Conservation (phyloP, 2,329 filamentous ascomycete species). For the Aspergillus neoniger region DNA sequence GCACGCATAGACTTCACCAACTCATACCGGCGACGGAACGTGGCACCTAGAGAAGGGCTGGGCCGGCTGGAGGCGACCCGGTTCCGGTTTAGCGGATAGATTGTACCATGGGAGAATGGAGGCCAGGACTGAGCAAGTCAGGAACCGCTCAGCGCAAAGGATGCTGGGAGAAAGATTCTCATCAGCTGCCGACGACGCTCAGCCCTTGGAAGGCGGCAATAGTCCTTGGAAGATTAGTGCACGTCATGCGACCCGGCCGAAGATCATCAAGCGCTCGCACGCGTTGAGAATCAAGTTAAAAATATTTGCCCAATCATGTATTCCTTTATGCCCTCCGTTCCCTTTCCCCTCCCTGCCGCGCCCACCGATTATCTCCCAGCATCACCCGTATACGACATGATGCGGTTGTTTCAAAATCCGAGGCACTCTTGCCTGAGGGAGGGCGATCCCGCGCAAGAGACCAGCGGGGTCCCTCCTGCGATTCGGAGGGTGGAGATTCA, state of each 20-base stretch:
- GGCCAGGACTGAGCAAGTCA: constrained; percentile 10
- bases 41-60: constrained; percentile 89
- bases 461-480: background rate
- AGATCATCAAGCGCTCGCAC: constrained; percentile 8
- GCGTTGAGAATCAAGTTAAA: constrained; percentile 10
- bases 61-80: constrained; percentile 82
- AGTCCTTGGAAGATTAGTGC: constrained; percentile 11
- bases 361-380: background rate
- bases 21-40: constrained; percentile 86
- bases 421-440: constrained; percentile 1
- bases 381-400: constrained; percentile 12
- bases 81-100: constrained; percentile 73
- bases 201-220: constrained; percentile 10
- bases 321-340: background rate
- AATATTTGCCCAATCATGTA: constrained; percentile 9
- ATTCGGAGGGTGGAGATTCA: background rate
- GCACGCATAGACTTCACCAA: constrained; percentile 79
- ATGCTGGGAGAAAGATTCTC: constrained; percentile 4
- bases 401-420: constrained; percentile 9
- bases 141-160: constrained; percentile 15
- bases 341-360: background rate
- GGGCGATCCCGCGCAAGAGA: constrained; percentile 6
- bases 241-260: constrained; percentile 13
- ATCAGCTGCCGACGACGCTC: constrained; percentile 9
- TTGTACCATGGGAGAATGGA: constrained; percentile 1